A percentile compares a stretch with the other conserved stretches of the same genome.
Evolutionary conservation across 495 filamentous ascomycete species (phyloP).

Genomic region (Letharia columbiana): DNA sequence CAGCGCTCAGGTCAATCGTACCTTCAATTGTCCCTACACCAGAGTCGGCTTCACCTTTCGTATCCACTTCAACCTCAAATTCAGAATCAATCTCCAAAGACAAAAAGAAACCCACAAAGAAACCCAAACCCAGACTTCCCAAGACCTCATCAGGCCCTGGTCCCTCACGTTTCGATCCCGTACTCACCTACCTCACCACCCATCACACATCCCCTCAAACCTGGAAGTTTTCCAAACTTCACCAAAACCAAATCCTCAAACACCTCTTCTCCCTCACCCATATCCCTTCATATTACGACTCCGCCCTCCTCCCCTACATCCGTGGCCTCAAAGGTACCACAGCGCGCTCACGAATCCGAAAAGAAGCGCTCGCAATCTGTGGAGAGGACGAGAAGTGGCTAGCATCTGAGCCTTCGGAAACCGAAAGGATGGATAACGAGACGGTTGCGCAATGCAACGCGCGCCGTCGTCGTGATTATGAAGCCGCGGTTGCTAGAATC

Average conservation of each 20-base stretch:
- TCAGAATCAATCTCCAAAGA: slow-evolving; percentile 17
- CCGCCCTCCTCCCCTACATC: slow-evolving; percentile 60
- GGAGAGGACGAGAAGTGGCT: slow-evolving; percentile 35
- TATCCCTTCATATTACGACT: slow-evolving; percentile 56
- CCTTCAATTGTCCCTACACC: not conserved
- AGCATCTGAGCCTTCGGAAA: slow-evolving; percentile 24
- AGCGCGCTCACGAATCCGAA: slow-evolving; percentile 50
- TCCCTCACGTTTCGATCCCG: slow-evolving; percentile 41
- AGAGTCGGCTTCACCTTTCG: slow-evolving; percentile 3
- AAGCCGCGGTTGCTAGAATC: slow-evolving; percentile 44
- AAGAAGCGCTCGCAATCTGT: slow-evolving; percentile 49
- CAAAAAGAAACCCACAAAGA: slow-evolving; percentile 33
- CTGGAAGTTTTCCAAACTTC: slow-evolving; percentile 94
- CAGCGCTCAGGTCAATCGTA: slow-evolving; percentile 17
- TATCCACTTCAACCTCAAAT: slow-evolving; percentile 5
- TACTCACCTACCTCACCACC: slow-evolving; percentile 62
- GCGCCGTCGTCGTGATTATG: slow-evolving; percentile 43
- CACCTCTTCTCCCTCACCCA: slow-evolving; percentile 60
- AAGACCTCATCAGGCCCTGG: slow-evolving; percentile 21
- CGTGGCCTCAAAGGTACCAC: slow-evolving; percentile 58
- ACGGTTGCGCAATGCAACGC: slow-evolving; percentile 20
- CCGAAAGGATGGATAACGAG: slow-evolving; percentile 34
- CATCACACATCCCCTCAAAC: slow-evolving; percentile 55
- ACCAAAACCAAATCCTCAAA: slow-evolving; percentile 74
- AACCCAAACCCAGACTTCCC: slow-evolving; percentile 22